A percentile compares a stretch with the other conserved stretches of the same genome.
Evolutionary conservation across 768 basidiomycete genomes (phyloP).

Genomic region (Tricholoma terreum): DNA sequence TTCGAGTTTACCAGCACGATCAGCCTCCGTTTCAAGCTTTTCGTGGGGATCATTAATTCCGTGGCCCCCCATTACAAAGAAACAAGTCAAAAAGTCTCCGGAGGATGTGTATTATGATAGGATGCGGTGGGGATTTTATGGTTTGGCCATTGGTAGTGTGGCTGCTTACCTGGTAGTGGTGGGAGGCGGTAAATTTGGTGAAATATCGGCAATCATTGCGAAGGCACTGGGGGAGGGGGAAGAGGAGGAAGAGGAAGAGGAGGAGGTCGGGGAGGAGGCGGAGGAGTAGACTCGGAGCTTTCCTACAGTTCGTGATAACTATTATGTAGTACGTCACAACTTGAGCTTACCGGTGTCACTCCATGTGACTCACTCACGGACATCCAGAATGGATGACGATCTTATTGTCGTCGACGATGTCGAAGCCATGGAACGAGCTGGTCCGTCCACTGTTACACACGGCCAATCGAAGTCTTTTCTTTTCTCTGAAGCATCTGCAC

Average conservation of each 20-base stretch:
- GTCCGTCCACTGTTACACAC: slow-evolving; percentile 29
- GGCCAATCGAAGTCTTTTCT: slow-evolving; percentile 13
- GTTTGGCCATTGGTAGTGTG: slow-evolving; percentile 41
- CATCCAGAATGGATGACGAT: slow-evolving; percentile 50
- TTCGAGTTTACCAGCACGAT: slow-evolving; percentile 15
- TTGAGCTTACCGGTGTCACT: no score
- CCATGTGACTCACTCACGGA: not conserved
- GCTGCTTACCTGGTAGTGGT: slow-evolving; percentile 36
- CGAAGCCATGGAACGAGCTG: slow-evolving; percentile 37
- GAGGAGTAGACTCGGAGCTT: no score
- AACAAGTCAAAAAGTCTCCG: slow-evolving; percentile 24
- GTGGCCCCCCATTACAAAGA: slow-evolving; percentile 17
- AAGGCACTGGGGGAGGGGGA: slow-evolving; percentile 8
- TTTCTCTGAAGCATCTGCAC: slow-evolving; percentile 6
- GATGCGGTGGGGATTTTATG: slow-evolving; percentile 54
- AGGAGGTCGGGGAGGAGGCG: not conserved
- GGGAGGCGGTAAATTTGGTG: slow-evolving; percentile 9
- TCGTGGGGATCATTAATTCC: slow-evolving; percentile 41
- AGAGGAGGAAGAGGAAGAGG: not conserved
- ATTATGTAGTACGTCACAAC: no score
- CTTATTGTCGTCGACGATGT: slow-evolving; percentile 61
- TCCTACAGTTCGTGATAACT: no score
- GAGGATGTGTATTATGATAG: slow-evolving; percentile 47
- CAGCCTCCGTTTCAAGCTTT: slow-evolving; percentile 13
- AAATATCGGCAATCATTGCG: not conserved